These are phyloP conservation scores for Schrenkiella parvula DNA, from an alignment of 345 rosid species.

Conservation along the genomic window DNA sequence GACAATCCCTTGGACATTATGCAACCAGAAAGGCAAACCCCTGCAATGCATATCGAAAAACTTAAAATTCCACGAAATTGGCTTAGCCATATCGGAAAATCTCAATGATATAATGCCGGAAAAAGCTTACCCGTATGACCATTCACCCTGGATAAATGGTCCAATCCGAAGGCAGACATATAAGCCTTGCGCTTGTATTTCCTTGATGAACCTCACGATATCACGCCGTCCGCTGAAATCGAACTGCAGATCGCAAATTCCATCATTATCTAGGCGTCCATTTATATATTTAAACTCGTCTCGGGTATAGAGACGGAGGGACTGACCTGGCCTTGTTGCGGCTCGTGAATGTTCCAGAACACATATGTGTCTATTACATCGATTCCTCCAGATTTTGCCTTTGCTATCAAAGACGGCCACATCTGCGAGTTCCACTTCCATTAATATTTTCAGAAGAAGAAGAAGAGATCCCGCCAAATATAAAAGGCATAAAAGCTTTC, in stretches of 20 bases:
- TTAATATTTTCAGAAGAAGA: slow-evolving; percentile 4
- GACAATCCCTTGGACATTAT: slow-evolving; percentile 62
- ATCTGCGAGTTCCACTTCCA: slow-evolving; percentile 46
- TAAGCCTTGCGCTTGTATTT: slow-evolving; percentile 59
- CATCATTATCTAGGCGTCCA: too few species aligned
- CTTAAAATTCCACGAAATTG: neutral
- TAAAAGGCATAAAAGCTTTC: neutral
- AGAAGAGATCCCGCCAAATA: slow-evolving; percentile 21
- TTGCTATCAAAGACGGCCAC: slow-evolving; percentile 80
- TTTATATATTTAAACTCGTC: too few species aligned
- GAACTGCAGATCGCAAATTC: slow-evolving; percentile 39
- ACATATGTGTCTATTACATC: slow-evolving; percentile 88
- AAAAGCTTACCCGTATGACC: slow-evolving; percentile 66
- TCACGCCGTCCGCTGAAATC: slow-evolving; percentile 72
- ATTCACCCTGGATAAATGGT: slow-evolving; percentile 74
- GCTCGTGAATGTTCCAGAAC: slow-evolving; percentile 89
- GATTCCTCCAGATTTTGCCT: slow-evolving; percentile 80
- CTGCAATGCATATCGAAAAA: slow-evolving; percentile 28
- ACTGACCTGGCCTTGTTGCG: slow-evolving; percentile 65
- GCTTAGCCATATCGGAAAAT: neutral
- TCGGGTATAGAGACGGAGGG: neutral
- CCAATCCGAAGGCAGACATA: slow-evolving; percentile 78
- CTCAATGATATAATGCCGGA: neutral
- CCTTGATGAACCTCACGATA: slow-evolving; percentile 61
- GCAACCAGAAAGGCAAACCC: slow-evolving; percentile 84